Evolutionary conservation across 352 stramenopile genomes (phyloP), one percentile per base, ranked within the genome.

Genomic region (Globisporangium heterothallicum): DNA sequence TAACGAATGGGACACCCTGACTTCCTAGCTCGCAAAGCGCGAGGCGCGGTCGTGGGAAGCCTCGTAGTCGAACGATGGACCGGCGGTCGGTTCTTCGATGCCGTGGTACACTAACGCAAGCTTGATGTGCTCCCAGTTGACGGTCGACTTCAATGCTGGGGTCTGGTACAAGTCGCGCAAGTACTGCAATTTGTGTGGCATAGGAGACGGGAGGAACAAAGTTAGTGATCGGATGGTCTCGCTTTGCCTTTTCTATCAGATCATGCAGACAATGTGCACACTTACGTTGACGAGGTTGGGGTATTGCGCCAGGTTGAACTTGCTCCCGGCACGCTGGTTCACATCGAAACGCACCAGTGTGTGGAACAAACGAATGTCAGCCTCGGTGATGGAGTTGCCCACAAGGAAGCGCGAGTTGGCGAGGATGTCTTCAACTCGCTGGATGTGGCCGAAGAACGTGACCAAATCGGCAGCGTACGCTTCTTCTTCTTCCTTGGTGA

Each of bases 121-220:
- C 64, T 92, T 93, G 67, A 96, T 93, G 59, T 97, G 83, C 18
- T 84, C 48, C 70, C 96, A 94, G 53, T 93, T 65, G 5, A 94
- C 64, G 9, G 74, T 79, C 18, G 70, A 62, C 18, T 70, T 27
- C 14, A 96, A 60, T 7, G 63, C 78, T 18, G 68, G 63, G 26
- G 78, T 79, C 51, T 96, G 80, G 58, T 95, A 96, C 24, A 96
- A 67, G 38, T 61, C 55, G 22, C 41, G 45, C 38, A 61, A 6
- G 35, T 61, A 61, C 53, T 53, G 16, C 9, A n/a, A n/a, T n/a
- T n/a, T n/a, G n/a, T n/a, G n/a, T n/a, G n/a, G n/a, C n/a, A n/a
- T n/a, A n/a, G n/a, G n/a, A n/a, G n/a, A n/a, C n/a, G n/a, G n/a
- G n/a, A 13, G 3, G 6, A 3, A 36, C 29, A 42, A 21, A 30